Evolutionary conservation across 371 early-diverging fungal genomes (phyloP).

Genomic region (Encephalitozoon hellem): DNA sequence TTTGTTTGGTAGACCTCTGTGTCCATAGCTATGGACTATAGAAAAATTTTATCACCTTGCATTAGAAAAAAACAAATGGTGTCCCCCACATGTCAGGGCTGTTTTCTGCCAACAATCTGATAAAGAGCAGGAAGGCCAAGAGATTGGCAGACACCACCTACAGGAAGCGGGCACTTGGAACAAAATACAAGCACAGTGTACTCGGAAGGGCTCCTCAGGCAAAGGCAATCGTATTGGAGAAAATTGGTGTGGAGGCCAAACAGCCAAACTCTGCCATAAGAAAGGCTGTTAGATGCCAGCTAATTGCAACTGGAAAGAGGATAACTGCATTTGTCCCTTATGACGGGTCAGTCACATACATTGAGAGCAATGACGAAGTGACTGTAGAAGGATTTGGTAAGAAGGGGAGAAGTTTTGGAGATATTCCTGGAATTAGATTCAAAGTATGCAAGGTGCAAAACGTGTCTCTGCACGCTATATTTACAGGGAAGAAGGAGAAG

Average conservation of each 20-base stretch:
- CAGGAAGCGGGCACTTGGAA: conserved; percentile 92
- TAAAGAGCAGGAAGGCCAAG: conserved; percentile 82
- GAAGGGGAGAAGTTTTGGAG: conserved; percentile 81
- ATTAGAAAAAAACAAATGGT: conserved; percentile 44
- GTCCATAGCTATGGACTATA: background rate
- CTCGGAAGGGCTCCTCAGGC: conserved; percentile 98
- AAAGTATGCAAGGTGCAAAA: conserved; percentile 99
- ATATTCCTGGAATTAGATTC: conserved; percentile 99
- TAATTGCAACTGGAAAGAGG: conserved; percentile 99
- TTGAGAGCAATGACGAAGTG: conserved; percentile 76
- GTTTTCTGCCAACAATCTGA: conserved; percentile 92
- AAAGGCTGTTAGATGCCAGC: conserved; percentile 99
- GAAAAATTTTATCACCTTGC: background rate
- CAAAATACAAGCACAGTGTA: conserved; percentile 85
- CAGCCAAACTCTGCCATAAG: conserved; percentile 99
- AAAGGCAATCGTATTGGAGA: conserved; percentile 99
- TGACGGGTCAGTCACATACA: conserved; percentile 96
- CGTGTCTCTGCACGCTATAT: conserved; percentile 92
- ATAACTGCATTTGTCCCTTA: conserved; percentile 99
- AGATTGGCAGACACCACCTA: conserved; percentile 96
- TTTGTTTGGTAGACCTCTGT: background rate
- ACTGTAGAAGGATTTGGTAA: conserved; percentile 61
- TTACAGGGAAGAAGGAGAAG: conserved; percentile 99
- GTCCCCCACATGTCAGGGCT: conserved; percentile 67
- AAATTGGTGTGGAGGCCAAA: conserved; percentile 99